Conservation (phyloP, 2,329 filamentous ascomycete genomes). For the Cryoendolithus antarcticus region DNA sequence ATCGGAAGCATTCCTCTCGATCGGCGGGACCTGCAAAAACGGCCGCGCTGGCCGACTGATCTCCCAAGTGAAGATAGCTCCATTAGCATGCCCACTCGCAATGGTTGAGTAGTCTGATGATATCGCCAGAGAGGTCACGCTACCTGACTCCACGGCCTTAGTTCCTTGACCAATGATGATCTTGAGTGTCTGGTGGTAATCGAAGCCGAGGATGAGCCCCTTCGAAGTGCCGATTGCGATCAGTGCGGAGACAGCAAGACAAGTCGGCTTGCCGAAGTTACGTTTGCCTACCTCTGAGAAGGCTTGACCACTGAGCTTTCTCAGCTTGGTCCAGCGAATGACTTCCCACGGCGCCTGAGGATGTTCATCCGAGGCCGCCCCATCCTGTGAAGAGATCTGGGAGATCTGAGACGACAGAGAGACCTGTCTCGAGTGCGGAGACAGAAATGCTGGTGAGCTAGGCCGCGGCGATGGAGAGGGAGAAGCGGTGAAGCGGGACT, state of each 20-base stretch:
- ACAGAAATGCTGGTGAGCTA: slow-evolving; percentile 64
- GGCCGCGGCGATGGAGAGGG: slow-evolving; percentile 51
- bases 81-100: slow-evolving; percentile 77
- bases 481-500: slow-evolving; percentile 65
- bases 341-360: slow-evolving; percentile 88
- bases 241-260: slow-evolving; percentile 72
- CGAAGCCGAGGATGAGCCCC: slow-evolving; percentile 88
- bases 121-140: slow-evolving; percentile 75
- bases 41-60: slow-evolving; percentile 65
- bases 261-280: slow-evolving; percentile 85
- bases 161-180: slow-evolving; percentile 88
- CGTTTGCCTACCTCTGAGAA: slow-evolving; percentile 88
- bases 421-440: slow-evolving; percentile 61
- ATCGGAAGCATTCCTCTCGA: slow-evolving; percentile 49
- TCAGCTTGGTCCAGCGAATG: slow-evolving; percentile 86
- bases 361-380: slow-evolving; percentile 26
- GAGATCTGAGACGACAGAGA: slow-evolving; percentile 30
- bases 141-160: slow-evolving; percentile 83
- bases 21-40: slow-evolving; percentile 74
- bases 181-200: slow-evolving; percentile 92
- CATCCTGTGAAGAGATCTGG: slow-evolving; percentile 59
- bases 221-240: slow-evolving; percentile 90
- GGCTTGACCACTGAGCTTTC: slow-evolving; percentile 75
- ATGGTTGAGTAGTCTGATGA: slow-evolving; percentile 90
- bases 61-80: slow-evolving; percentile 96